Conservation (phyloP, 306 rosid species). For the Castanopsis chinensis region DNA sequence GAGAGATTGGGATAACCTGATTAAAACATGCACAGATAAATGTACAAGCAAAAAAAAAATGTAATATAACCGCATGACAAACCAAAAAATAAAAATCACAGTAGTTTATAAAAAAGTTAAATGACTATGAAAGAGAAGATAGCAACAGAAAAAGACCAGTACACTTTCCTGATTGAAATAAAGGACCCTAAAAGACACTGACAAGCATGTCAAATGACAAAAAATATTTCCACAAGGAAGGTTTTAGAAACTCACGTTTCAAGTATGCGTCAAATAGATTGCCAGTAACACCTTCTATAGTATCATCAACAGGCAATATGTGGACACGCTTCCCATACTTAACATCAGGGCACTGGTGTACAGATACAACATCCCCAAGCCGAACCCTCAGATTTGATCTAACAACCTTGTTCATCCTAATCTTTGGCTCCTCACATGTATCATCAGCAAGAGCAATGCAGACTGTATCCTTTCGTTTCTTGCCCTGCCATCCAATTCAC, state of each 20-base stretch:
- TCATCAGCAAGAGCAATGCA: slow-evolving; percentile 63
- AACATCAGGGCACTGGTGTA: slow-evolving; percentile 57
- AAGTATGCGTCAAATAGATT: slow-evolving; percentile 54
- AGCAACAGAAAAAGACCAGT: neutral
- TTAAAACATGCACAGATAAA: no score
- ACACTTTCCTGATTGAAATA: neutral
- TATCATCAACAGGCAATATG: slow-evolving; percentile 54
- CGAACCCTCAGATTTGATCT: slow-evolving; percentile 57
- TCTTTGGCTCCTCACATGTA: slow-evolving; percentile 45
- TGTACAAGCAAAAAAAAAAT: no score
- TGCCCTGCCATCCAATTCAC: slow-evolving; percentile 38
- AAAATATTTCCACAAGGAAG: neutral
- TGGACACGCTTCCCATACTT: slow-evolving; percentile 60
- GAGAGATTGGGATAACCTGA: no score
- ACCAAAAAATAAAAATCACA: no score
- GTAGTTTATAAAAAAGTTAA: no score
- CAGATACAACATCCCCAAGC: slow-evolving; percentile 60
- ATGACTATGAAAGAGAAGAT: neutral
- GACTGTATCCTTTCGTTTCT: slow-evolving; percentile 53
- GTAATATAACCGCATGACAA: no score
- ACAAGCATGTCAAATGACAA: neutral
- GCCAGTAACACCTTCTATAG: slow-evolving; percentile 55
- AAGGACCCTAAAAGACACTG: neutral
- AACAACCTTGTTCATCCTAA: slow-evolving; percentile 58
- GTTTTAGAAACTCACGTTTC: slow-evolving; percentile 53